Conservation (phyloP, 208 protist genomes). For the Trypanosoma brucei region DNA sequence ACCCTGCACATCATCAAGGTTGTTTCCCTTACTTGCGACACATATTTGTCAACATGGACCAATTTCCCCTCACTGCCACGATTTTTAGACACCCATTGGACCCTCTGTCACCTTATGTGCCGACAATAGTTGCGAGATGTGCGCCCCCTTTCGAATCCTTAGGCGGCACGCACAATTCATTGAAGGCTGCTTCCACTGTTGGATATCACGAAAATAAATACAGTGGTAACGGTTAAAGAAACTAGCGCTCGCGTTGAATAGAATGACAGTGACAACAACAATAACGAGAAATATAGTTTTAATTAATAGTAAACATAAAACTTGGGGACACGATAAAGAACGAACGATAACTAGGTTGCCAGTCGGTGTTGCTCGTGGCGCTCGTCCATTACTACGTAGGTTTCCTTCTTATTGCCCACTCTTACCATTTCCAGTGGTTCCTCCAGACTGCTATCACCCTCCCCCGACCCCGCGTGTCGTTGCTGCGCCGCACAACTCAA, state of each 20-base stretch:
- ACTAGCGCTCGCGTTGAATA: not conserved
- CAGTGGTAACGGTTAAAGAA: not conserved
- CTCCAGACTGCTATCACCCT: not conserved
- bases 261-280: not conserved
- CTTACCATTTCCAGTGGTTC: slow-evolving; percentile 20
- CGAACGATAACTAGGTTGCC: too few relatives aligned
- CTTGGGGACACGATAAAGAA: too few relatives aligned
- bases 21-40: not conserved
- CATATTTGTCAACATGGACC: too few relatives aligned
- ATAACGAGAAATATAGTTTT: not conserved
- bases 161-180: not conserved
- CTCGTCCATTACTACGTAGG: slow-evolving; percentile 47
- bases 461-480: not conserved
- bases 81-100: too few relatives aligned
- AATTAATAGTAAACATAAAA: too few relatives aligned
- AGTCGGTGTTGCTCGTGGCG: too few relatives aligned
- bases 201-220: not conserved
- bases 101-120: too few relatives aligned
- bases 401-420: slow-evolving; percentile 36
- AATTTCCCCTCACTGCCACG: too few relatives aligned
- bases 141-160: not conserved
- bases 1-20: not conserved
- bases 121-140: too few relatives aligned
- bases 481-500: slow-evolving; percentile 5
- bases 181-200: too few relatives aligned